Conservation (phyloP, 257 asterid species). For the Solanum microdontum region DNA sequence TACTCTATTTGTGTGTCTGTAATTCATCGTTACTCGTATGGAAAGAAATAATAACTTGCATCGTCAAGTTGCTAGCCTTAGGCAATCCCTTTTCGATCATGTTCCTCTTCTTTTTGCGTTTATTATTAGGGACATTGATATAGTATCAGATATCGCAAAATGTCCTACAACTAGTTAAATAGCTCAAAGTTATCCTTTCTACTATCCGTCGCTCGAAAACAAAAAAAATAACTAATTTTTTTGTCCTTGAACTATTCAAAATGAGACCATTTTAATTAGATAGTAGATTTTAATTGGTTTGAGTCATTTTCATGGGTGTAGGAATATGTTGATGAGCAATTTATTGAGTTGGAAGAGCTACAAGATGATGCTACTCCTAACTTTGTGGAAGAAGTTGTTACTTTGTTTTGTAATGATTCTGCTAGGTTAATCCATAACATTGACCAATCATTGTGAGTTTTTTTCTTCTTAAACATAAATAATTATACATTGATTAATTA, state of each 20-base stretch:
- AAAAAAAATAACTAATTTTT: too few relatives aligned
- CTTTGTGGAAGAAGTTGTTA: constrained; percentile 71
- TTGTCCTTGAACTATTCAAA: too few relatives aligned
- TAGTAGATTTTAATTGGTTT: too few relatives aligned
- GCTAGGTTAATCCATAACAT: constrained; percentile 40
- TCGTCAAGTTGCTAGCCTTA: constrained; percentile 47
- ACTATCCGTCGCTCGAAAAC: too few relatives aligned
- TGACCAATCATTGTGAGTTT: constrained; percentile 56
- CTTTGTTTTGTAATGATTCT: constrained; percentile 53
- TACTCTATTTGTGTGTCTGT: not conserved
- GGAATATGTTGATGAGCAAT: constrained; percentile 70
- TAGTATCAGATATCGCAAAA: not conserved
- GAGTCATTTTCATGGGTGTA: constrained; percentile 3
- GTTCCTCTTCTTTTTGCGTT: constrained; percentile 3
- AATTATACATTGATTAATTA: too few relatives aligned
- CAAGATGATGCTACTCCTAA: constrained; percentile 63
- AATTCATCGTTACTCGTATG: not conserved
- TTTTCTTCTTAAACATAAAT: too few relatives aligned
- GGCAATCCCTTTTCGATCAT: constrained; percentile 53
- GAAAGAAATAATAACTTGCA: constrained; percentile 20
- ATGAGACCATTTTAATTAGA: not conserved
- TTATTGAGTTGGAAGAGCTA: constrained; percentile 57
- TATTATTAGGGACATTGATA: not conserved
- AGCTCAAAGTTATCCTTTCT: too few relatives aligned
- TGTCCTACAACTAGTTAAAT: too few relatives aligned